phyloP scores from a whole-genome alignment of 2,329 filamentous ascomycete genomes.

The Phyllosticta citribraziliensis region DNA sequence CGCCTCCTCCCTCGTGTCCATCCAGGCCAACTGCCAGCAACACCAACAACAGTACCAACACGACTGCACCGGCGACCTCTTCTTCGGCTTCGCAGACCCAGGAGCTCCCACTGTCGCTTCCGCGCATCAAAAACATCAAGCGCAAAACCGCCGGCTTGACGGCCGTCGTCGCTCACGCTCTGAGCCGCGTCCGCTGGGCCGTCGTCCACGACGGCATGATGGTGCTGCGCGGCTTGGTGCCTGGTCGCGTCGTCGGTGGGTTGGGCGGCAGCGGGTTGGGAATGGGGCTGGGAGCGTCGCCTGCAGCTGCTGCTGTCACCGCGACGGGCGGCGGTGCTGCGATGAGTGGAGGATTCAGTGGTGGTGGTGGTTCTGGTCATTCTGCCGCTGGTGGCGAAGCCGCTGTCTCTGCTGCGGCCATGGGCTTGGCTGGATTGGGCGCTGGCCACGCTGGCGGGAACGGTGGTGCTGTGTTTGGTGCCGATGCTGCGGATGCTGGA shows the following conservation, averaged over 20 bases:
- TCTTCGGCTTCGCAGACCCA: neutral
- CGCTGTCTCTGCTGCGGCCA: no score
- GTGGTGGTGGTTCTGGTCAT: no score
- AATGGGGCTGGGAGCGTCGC: no score
- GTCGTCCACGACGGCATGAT: constrained; percentile 53
- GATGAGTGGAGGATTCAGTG: no score
- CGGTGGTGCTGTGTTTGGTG: no score
- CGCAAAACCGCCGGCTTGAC: constrained; percentile 40
- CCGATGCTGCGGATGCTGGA: no score
- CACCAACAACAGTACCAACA: neutral
- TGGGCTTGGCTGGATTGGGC: no score
- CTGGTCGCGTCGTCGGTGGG: constrained; percentile 3
- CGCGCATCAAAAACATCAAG: neutral
- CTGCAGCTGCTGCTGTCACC: no score
- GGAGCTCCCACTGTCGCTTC: neutral
- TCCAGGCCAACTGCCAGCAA: neutral
- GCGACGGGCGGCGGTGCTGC: no score
- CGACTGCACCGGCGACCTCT: neutral
- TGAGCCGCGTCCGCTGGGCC: constrained; percentile 51
- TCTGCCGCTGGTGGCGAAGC: no score
- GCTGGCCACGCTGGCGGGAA: no score
- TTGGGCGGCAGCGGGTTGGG: neutral
- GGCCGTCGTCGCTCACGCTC: constrained; percentile 44
- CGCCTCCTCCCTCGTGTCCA: constrained; percentile 19
- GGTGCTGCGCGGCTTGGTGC: constrained; percentile 38